Evolutionary conservation across 2,329 filamentous ascomycete species (phyloP).

Genomic region (Teratosphaeriaceae sp.): DNA sequence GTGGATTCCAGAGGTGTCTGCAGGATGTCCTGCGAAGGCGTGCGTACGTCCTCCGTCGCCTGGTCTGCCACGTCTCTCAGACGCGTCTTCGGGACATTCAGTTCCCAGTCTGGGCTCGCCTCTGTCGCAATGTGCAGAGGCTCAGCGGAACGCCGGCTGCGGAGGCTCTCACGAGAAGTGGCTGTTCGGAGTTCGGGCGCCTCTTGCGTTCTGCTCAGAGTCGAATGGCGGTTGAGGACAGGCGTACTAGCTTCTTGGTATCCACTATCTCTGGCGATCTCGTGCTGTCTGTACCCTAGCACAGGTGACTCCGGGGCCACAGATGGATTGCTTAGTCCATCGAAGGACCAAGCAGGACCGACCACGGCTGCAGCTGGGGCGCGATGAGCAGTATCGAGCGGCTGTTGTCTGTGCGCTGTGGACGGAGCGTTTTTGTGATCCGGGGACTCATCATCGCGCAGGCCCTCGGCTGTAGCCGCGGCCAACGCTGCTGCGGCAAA

Average conservation of each 20-base stretch:
- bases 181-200: conserved; percentile 15
- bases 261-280: conserved; percentile 36
- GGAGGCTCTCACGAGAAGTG: conserved; percentile 23
- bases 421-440: too few relatives aligned
- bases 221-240: conserved; percentile 12
- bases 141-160: conserved; percentile 23
- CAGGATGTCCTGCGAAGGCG: conserved; percentile 19
- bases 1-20: conserved; percentile 37
- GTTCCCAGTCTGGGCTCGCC: conserved; percentile 12
- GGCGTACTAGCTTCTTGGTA: conserved; percentile 31
- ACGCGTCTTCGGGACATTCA: conserved; percentile 7
- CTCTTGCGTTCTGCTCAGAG: conserved; percentile 10
- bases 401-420: too few relatives aligned
- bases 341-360: conserved; percentile 6
- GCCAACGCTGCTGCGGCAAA: background rate
- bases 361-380: background rate
- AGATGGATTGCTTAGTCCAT: conserved; percentile 2
- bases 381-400: too few relatives aligned
- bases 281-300: conserved; percentile 10
- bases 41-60: conserved; percentile 6
- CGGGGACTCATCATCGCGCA: too few relatives aligned
- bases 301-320: background rate
- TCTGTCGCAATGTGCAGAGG: conserved; percentile 23
- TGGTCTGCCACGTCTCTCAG: background rate
- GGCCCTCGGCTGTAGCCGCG: background rate